phyloP scores from a whole-genome alignment of 2,329 filamentous ascomycete genomes.

The Ustilaginoidea virens region DNA sequence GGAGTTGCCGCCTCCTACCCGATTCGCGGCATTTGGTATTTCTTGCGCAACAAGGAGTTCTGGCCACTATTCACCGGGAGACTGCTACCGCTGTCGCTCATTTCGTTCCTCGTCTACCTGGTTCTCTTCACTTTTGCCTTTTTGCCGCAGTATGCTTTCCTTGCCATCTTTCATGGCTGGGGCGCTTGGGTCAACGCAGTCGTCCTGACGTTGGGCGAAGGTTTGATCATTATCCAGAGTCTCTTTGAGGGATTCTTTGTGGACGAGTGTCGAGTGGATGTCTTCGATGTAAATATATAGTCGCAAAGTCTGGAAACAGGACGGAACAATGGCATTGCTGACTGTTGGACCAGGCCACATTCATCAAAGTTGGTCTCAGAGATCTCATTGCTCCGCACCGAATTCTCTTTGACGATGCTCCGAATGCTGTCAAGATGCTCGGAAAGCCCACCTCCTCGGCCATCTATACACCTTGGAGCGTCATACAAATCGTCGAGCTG shows the following conservation, averaged over 20 bases:
- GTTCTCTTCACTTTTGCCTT: slow-evolving; percentile 81
- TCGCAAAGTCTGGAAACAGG: slow-evolving; percentile 16
- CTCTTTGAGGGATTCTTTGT: slow-evolving; percentile 73
- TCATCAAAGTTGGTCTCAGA: slow-evolving; percentile 58
- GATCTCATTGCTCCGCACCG: slow-evolving; percentile 53
- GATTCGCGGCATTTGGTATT: slow-evolving; percentile 67
- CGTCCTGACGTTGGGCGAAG: slow-evolving; percentile 74
- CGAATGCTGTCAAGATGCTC: slow-evolving; percentile 61
- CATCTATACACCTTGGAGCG: slow-evolving; percentile 74
- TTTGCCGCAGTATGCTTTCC: slow-evolving; percentile 74
- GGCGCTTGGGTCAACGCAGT: slow-evolving; percentile 84
- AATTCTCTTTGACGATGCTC: slow-evolving; percentile 49
- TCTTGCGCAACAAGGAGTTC: slow-evolving; percentile 59
- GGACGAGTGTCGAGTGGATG: slow-evolving; percentile 62
- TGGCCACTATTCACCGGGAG: slow-evolving; percentile 68
- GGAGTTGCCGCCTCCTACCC: slow-evolving; percentile 37
- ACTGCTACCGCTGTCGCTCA: slow-evolving; percentile 64
- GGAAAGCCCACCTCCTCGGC: slow-evolving; percentile 66
- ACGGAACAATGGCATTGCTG: background rate
- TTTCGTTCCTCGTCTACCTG: slow-evolving; percentile 71
- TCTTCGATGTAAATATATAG: slow-evolving; percentile 82
- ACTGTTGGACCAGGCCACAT: slow-evolving; percentile 48
- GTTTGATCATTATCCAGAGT: slow-evolving; percentile 51
- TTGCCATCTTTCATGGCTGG: slow-evolving; percentile 75
- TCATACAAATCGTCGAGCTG: slow-evolving; percentile 82